Evolutionary conservation across 2,329 filamentous ascomycete genomes (phyloP).

Genomic region (Penicillium sp.): DNA sequence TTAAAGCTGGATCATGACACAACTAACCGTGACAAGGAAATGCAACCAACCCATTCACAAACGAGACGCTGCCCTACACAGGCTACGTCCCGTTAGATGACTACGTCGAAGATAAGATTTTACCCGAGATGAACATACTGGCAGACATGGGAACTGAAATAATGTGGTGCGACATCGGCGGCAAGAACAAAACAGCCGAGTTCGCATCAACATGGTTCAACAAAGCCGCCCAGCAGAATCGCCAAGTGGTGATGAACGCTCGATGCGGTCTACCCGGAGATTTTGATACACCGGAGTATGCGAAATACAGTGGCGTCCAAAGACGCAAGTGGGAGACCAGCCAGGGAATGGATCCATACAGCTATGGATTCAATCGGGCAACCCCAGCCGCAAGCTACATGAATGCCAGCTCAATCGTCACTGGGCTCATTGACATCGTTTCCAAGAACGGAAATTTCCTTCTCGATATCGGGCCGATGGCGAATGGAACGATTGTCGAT

Average conservation of each 20-base stretch:
- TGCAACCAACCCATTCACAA: conserved; percentile 49
- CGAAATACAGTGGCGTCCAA: conserved; percentile 52
- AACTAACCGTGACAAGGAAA: conserved; percentile 27
- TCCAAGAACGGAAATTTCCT: conserved; percentile 60
- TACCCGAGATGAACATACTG: conserved; percentile 49
- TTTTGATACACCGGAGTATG: conserved; percentile 64
- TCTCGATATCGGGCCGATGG: conserved; percentile 58
- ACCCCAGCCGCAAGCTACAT: conserved; percentile 54
- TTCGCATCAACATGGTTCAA: conserved; percentile 50
- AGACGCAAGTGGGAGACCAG: conserved; percentile 62
- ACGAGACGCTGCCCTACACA: conserved; percentile 45
- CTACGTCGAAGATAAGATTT: conserved; percentile 44
- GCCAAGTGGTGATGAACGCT: conserved; percentile 58
- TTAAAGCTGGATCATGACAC: not conserved
- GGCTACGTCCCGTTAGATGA: conserved; percentile 46
- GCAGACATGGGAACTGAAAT: conserved; percentile 48
- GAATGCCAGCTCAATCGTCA: conserved; percentile 52
- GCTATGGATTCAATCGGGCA: conserved; percentile 61
- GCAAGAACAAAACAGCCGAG: conserved; percentile 44
- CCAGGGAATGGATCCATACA: conserved; percentile 61
- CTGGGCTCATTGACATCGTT: conserved; percentile 54
- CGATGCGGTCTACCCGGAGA: conserved; percentile 59
- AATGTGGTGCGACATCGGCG: conserved; percentile 52
- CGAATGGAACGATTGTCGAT: conserved; percentile 56
- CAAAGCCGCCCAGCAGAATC: conserved; percentile 36